Evolutionary conservation across 2,329 filamentous ascomycete species (phyloP).

Genomic region (Stagonosporopsis tanaceti): DNA sequence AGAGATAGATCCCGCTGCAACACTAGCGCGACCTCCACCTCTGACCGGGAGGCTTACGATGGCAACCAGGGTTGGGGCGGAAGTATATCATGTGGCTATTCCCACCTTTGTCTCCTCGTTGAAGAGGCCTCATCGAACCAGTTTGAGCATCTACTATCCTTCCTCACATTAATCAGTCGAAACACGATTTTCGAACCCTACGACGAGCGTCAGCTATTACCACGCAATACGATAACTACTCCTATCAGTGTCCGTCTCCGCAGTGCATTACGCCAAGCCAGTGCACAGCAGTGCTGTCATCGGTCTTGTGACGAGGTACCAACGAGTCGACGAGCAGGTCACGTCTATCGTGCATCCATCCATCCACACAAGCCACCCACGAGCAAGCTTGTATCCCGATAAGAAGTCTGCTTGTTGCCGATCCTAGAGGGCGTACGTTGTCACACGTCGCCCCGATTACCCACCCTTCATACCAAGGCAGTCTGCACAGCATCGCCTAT

Average conservation of each 20-base stretch:
- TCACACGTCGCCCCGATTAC: conserved; percentile 26
- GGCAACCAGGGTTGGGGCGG: conserved; percentile 36
- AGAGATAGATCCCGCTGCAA: conserved; percentile 35
- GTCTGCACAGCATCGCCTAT: conserved; percentile 45
- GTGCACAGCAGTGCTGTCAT: conserved; percentile 42
- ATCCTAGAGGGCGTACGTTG: conserved; percentile 27
- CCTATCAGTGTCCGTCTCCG: conserved; percentile 19
- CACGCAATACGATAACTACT: conserved; percentile 6
- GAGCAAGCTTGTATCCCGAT: conserved; percentile 33
- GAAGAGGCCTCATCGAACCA: conserved; percentile 9
- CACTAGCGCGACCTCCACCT: conserved; percentile 39
- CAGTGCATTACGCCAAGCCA: conserved; percentile 41
- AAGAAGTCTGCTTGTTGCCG: conserved; percentile 27
- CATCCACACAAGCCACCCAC: conserved; percentile 29
- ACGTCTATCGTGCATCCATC: conserved; percentile 33
- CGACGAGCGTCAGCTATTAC: conserved; percentile 4
- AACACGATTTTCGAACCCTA: conserved; percentile 4
- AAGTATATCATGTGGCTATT: conserved; percentile 45
- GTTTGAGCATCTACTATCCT: background rate
- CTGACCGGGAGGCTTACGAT: conserved; percentile 31
- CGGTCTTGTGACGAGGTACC: conserved; percentile 44
- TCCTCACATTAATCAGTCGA: background rate
- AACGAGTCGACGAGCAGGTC: conserved; percentile 38
- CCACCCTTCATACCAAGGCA: conserved; percentile 27
- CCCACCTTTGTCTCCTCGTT: conserved; percentile 24